phyloP scores from a whole-genome alignment of 177 flowering plant genomes.

The Tripterygium wilfordii region DNA sequence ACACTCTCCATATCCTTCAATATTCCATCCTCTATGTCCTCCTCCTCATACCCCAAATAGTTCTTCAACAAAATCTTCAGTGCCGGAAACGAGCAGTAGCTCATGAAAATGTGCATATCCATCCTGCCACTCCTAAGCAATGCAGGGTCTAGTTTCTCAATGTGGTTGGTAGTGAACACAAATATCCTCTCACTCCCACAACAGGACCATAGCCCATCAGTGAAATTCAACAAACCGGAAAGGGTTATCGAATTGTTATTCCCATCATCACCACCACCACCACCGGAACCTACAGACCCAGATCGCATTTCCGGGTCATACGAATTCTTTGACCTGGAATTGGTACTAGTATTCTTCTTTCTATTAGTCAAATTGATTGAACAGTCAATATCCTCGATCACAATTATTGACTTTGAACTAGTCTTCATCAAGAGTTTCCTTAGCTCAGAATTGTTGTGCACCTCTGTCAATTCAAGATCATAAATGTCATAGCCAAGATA shows the following conservation, averaged over 20 bases:
- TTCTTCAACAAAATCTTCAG: constrained; percentile 66
- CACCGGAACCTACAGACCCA: constrained; percentile 15
- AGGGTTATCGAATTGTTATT: constrained; percentile 58
- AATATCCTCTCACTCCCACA: constrained; percentile 91
- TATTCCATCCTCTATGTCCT: constrained; percentile 27
- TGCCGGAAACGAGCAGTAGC: constrained; percentile 53
- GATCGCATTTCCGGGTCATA: constrained; percentile 15
- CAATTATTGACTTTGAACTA: constrained; percentile 76
- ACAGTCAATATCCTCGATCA: constrained; percentile 88
- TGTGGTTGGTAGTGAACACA: constrained; percentile 87
- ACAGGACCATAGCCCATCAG: constrained; percentile 92
- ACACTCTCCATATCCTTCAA: constrained; percentile 36
- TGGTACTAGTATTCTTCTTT: constrained; percentile 17
- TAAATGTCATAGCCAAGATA: constrained; percentile 68
- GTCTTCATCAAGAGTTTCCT: constrained; percentile 76
- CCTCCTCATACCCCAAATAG: constrained; percentile 46
- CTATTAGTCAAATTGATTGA: constrained; percentile 53
- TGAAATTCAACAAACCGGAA: constrained; percentile 82
- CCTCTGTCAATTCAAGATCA: constrained; percentile 81
- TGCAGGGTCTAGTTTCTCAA: constrained; percentile 86
- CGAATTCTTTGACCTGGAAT: constrained; percentile 3
- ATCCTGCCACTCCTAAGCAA: constrained; percentile 76
- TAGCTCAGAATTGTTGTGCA: constrained; percentile 67
- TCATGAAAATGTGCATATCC: constrained; percentile 90
- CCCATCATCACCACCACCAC: constrained; percentile 13